phyloP scores from a whole-genome alignment of 164 flowering plant species.

The Liquidambar formosana region DNA sequence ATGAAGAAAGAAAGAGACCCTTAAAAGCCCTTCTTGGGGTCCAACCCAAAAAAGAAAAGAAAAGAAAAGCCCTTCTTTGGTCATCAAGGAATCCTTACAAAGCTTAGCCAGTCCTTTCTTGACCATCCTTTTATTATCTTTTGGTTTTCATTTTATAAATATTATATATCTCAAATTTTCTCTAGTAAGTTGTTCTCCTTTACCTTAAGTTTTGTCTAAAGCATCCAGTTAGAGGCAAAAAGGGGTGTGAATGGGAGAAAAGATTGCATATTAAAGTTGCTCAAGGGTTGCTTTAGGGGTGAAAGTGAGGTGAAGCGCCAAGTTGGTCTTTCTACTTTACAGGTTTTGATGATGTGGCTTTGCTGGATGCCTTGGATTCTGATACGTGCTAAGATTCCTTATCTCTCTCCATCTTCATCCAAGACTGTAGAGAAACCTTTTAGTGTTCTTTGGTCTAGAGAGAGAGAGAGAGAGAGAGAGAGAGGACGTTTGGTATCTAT shows the following conservation, averaged over 20 bases:
- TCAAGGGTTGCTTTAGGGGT: background rate
- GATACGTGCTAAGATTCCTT: no score
- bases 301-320: background rate
- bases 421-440: no score
- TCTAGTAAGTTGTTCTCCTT: background rate
- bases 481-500: no score
- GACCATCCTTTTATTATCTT: no score
- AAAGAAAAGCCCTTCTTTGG: background rate
- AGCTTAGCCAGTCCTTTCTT: background rate
- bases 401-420: no score
- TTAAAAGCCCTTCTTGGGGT: background rate
- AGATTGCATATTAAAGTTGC: background rate
- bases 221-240: background rate
- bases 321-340: slow-evolving; percentile 3
- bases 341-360: background rate
- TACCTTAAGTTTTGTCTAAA: background rate
- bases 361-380: background rate
- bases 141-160: no score
- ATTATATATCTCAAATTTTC: no score
- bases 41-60: no score
- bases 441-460: no score
- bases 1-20: background rate
- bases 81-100: background rate
- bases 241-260: slow-evolving; percentile 4
- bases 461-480: no score